Conservation (phyloP, 148 eudicot species). For the Silene latifolia region DNA sequence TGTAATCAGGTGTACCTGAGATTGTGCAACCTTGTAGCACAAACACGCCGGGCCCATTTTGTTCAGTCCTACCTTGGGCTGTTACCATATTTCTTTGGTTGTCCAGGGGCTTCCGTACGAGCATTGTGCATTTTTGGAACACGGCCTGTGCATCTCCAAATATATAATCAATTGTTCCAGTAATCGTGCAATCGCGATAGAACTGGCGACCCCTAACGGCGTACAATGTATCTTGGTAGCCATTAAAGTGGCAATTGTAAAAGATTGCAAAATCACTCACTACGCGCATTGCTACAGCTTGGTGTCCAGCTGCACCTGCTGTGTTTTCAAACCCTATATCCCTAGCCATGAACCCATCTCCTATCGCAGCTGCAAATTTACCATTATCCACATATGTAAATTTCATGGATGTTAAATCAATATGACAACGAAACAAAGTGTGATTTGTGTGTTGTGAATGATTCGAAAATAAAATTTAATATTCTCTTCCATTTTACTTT, state of each 20-base stretch:
- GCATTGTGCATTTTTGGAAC: constrained; percentile 56
- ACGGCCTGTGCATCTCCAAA: constrained; percentile 55
- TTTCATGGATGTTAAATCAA: no score
- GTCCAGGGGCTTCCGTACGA: constrained; percentile 39
- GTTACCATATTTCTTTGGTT: constrained; percentile 51
- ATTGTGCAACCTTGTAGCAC: constrained; percentile 50
- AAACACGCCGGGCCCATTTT: constrained; percentile 30
- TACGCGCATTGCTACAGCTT: constrained; percentile 34
- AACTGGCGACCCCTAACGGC: constrained; percentile 47
- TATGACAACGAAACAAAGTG: no score
- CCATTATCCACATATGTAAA: no score
- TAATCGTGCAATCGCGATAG: constrained; percentile 53
- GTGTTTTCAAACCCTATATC: constrained; percentile 41
- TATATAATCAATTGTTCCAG: constrained; percentile 67
- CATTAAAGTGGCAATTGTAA: constrained; percentile 33
- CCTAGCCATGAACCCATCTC: constrained; percentile 40
- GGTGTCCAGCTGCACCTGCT: constrained; percentile 32
- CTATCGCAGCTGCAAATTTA: constrained; percentile 27
- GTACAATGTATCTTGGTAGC: constrained; percentile 36
- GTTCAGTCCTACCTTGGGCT: constrained; percentile 53
- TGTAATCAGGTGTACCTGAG: constrained; percentile 25
- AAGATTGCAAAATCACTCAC: constrained; percentile 30
- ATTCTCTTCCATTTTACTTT: no score
- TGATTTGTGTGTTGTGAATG: no score
- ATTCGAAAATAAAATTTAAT: no score